Conservation (phyloP, 257 asterid species). For the Solanum pennellii region DNA sequence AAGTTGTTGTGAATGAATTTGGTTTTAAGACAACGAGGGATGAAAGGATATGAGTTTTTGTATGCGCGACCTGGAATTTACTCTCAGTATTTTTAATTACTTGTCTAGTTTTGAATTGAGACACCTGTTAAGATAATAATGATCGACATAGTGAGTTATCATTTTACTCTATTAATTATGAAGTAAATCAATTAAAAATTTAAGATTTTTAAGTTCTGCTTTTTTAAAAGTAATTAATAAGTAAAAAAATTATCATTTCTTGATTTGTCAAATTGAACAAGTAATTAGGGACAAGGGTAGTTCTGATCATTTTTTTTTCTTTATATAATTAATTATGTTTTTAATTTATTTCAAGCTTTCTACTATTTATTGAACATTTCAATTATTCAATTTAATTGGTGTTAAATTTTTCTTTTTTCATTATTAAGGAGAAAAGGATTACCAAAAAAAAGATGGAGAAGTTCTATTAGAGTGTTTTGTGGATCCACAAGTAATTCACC, state of each 20-base stretch:
- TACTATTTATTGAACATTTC: background rate
- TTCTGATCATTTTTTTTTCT: background rate
- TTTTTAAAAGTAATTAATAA: too few relatives aligned
- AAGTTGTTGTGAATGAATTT: background rate
- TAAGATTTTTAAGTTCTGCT: background rate
- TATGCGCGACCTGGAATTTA: too few relatives aligned
- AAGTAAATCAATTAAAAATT: too few relatives aligned
- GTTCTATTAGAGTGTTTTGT: conserved; percentile 12
- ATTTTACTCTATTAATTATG: background rate
- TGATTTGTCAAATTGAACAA: background rate
- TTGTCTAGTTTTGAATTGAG: background rate
- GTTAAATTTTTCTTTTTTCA: background rate
- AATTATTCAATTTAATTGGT: background rate
- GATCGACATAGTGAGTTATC: background rate
- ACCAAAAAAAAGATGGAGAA: conserved; percentile 15
- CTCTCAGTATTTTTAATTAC: too few relatives aligned
- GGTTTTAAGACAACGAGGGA: too few relatives aligned
- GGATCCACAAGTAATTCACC: conserved; percentile 18
- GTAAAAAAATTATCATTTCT: too few relatives aligned
- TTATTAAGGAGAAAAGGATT: conserved; percentile 15
- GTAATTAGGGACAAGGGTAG: background rate
- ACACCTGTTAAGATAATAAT: too few relatives aligned
- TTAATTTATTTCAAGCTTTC: background rate
- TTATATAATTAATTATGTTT: background rate
- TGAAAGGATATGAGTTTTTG: too few relatives aligned